Base-by-base conservation (phyloP, 1,284 basidiomycete genomes). In the Fomitopsis schrenkii region DNA sequence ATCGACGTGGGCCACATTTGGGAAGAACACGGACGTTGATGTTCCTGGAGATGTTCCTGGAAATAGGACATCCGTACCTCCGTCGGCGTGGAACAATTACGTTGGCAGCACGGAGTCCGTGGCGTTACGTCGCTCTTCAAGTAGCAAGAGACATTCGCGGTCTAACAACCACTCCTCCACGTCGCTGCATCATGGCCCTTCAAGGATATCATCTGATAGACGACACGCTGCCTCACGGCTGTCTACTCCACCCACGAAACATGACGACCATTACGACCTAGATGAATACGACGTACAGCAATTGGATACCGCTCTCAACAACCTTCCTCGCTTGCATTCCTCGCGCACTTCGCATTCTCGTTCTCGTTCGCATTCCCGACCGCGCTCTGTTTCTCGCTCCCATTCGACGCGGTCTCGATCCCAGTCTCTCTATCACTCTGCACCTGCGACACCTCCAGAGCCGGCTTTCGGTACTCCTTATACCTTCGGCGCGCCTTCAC, bases 1-100 rank as follows among this genome's bases (percentile, higher is more conserved):
- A 28, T 72, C 74, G 7, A 75, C 73, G 56, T 81, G 79, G 80
- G 73, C 80, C 14, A 80, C 79, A 9, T 81, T 80, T 69, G 80
- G 80, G 19, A 62, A 64, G 46, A 66, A 60, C 45, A 63, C 55
- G 17, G 40, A 54, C 14, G 7, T 44, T 5, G 19, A 17, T 35
- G 14, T 17, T 14, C 56, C 56, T 22, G 44, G 30, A 5, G 19
- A 17, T 35, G 14, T 17, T 14, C 56, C 56, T 22, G 44, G 30
- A 9, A 28, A 14, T 5, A 36, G 35, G 33, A 33, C 2, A 36
- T 42, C 61, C 6, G 57, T 35, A 4, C 46, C 63, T 6, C 60
- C 67, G 5, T 66, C 70, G n/a, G 64, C 57, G 15, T 64, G 64
- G 14, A 59, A 64, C 14, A 69, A 69, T 12, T 63, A 62, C 15